Evolutionary conservation across 163 green algal genomes (phyloP), one percentile per base, ranked within the genome.

Genomic region (Trebouxia gelatinosa): DNA sequence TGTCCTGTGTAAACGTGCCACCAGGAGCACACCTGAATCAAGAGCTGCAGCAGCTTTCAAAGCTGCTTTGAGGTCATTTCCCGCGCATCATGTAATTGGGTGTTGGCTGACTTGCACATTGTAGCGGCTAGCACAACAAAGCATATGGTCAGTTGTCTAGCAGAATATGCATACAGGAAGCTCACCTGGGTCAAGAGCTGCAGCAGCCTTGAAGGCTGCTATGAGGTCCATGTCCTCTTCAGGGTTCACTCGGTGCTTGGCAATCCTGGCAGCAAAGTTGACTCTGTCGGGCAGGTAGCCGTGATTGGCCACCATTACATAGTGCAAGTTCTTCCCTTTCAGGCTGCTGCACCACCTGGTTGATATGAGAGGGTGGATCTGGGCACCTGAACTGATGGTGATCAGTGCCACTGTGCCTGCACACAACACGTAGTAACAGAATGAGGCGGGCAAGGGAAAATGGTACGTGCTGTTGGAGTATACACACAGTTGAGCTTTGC

Each of bases 351-450:
- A 51, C 71, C 71, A 78, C 11, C 71, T 40, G 11, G 71, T 67
- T 11, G 71, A 48, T 32, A 78, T 78, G 31, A 78, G 35, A 2
- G 71, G 71, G 34, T 78, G 71, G 7, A 78, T 78, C 50, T 78
- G 71, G n/a, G 71, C 71, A 35, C 71, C 71, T 39, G 71, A 78
- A 34, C 51, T 78, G 71, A 78, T 78, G 23, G 71, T 78, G 50
- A 78, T 54, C 4, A 78, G 37, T 5, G 71, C 71, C 34, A 68
- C 71, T 48, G 28, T 50, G 21, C 71, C 71, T 78, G 40, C 40
- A 62, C 3, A 6, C 11, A 26, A 70, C 21, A n/a, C n/a, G n/a
- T n/a, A n/a, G n/a, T n/a, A n/a, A n/a, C n/a, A n/a, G n/a, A n/a
- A n/a, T n/a, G n/a, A n/a, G n/a, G n/a, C n/a, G n/a, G 19, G 2